A percentile compares a stretch with the other conserved stretches of the same genome.
Conservation (phyloP, 305 asterid genomes). For the Euphrasia arctica region DNA sequence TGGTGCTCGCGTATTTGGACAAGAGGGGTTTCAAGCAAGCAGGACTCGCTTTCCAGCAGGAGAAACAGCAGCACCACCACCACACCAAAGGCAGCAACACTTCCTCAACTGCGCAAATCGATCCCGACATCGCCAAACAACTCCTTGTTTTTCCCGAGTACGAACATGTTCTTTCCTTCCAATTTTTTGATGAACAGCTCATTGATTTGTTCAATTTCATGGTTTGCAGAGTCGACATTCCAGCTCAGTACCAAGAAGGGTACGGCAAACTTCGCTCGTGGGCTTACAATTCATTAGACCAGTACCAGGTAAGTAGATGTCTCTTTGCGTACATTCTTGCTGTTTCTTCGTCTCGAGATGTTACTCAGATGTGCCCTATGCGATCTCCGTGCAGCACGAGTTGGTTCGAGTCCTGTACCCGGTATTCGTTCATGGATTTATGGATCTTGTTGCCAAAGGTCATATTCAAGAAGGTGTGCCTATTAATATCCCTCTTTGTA, state of each 20-base stretch:
- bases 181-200: not conserved
- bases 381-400: conserved; percentile 55
- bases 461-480: conserved; percentile 66
- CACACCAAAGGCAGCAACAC: conserved; percentile 34
- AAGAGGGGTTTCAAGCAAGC: conserved; percentile 72
- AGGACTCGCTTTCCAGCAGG: conserved; percentile 59
- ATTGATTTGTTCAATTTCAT: conserved; percentile 2
- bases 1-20: conserved; percentile 57
- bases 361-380: conserved; percentile 1
- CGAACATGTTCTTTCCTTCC: conserved; percentile 3
- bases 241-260: conserved; percentile 66
- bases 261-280: conserved; percentile 71
- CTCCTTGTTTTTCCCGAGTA: conserved; percentile 62
- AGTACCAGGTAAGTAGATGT: conserved; percentile 51
- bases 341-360: conserved; percentile 11
- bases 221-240: conserved; percentile 52
- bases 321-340: not conserved
- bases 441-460: conserved; percentile 83
- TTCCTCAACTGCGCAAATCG: conserved; percentile 44
- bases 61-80: conserved; percentile 39
- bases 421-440: conserved; percentile 73
- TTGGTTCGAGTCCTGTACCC: conserved; percentile 81
- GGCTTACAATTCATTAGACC: conserved; percentile 75
- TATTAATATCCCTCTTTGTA: conserved; percentile 17
- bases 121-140: conserved; percentile 55